Conservation (phyloP, 2,329 filamentous ascomycete genomes). For the Fusarium anthophilum region DNA sequence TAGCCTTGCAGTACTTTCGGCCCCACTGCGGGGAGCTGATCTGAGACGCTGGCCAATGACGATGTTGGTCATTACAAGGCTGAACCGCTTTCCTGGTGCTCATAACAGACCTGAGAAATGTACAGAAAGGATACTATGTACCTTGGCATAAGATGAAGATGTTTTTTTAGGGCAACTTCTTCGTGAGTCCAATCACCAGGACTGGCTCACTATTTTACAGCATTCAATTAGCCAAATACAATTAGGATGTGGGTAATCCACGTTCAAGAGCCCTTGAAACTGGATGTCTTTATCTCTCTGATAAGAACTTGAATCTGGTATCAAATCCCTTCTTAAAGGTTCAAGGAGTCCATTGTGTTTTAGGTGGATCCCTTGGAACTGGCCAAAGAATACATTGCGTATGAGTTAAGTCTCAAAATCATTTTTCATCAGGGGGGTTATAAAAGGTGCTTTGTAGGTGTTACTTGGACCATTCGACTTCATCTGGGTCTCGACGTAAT, state of each 20-base stretch:
- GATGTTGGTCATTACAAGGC: constrained; percentile 20
- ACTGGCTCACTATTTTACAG: neutral
- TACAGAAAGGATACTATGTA: neutral
- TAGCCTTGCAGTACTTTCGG: constrained; percentile 36
- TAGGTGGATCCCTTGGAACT: too few relatives aligned
- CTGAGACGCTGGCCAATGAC: constrained; percentile 5
- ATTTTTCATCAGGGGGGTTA: too few relatives aligned
- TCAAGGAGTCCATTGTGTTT: too few relatives aligned
- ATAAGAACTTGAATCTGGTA: neutral
- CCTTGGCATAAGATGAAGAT: neutral
- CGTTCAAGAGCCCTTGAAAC: neutral
- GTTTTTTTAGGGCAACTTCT: neutral
- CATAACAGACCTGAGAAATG: neutral
- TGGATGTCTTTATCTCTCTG: neutral
- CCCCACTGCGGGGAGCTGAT: constrained; percentile 38
- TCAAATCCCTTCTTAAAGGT: neutral
- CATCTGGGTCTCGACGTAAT: neutral
- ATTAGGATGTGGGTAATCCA: neutral
- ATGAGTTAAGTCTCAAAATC: neutral
- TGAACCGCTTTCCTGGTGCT: constrained; percentile 3
- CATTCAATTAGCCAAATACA: neutral
- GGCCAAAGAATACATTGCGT: neutral
- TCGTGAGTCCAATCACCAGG: neutral
- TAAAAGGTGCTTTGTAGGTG: neutral
- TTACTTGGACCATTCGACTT: neutral